Evolutionary conservation across 1,284 basidiomycete genomes (phyloP).

Genomic region (Ganoderma leucocontextum): DNA sequence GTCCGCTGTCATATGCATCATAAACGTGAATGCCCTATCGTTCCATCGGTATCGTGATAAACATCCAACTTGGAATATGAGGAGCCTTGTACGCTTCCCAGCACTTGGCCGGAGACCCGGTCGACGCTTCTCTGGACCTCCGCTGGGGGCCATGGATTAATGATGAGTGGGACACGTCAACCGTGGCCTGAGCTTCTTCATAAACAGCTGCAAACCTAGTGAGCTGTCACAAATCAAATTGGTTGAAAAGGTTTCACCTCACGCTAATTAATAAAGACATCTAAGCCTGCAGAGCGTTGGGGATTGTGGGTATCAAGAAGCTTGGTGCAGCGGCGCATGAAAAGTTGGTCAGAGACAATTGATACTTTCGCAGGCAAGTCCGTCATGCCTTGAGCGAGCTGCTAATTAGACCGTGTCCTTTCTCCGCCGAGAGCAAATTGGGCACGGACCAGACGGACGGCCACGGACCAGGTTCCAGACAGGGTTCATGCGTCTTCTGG

Average conservation of each 20-base stretch:
- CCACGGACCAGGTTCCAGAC: not conserved
- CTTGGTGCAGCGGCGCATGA: not conserved
- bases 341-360: not conserved
- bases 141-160: not conserved
- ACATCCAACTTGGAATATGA: not conserved
- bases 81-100: not conserved
- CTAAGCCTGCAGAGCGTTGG: not conserved
- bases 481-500: not conserved
- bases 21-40: not conserved
- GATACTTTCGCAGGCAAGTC: not conserved
- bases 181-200: not conserved
- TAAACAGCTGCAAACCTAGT: not conserved
- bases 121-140: not conserved
- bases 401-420: not conserved
- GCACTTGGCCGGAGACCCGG: not conserved
- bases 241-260: not conserved
- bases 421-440: not conserved
- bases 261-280: not conserved
- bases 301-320: not conserved
- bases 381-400: not conserved
- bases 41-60: not conserved
- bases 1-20: not conserved
- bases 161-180: not conserved
- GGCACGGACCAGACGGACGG: not conserved
- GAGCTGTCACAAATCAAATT: not conserved